These are phyloP conservation scores for Fusarium agapanthi DNA, from an alignment of 2,329 filamentous ascomycete species.

Conservation along the genomic window DNA sequence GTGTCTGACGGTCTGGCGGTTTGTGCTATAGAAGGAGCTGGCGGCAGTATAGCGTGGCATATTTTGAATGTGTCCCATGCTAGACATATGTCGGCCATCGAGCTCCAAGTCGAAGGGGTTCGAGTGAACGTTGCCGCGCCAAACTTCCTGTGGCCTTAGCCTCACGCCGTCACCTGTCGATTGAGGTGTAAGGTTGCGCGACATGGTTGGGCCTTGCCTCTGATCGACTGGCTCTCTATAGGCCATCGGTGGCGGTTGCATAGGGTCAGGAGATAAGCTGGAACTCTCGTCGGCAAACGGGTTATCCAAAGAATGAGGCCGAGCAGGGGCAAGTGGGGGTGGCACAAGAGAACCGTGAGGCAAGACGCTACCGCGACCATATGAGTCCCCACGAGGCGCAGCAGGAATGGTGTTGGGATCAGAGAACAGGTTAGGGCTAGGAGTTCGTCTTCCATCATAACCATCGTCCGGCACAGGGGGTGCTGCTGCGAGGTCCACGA, in stretches of 20 bases:
- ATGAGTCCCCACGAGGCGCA: conserved; percentile 44
- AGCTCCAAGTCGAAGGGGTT: conserved; percentile 72
- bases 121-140: conserved; percentile 66
- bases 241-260: conserved; percentile 48
- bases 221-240: conserved; percentile 59
- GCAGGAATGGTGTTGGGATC: conserved; percentile 56
- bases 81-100: conserved; percentile 36
- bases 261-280: conserved; percentile 41
- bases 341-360: conserved; percentile 51
- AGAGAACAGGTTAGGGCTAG: conserved; percentile 44
- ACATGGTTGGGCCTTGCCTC: conserved; percentile 58
- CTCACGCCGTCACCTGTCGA: conserved; percentile 44
- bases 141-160: conserved; percentile 48
- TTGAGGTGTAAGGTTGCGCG: conserved; percentile 40
- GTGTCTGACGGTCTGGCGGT: conserved; percentile 57
- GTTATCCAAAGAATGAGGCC: conserved; percentile 37
- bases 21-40: conserved; percentile 41
- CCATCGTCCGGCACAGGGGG: conserved; percentile 32
- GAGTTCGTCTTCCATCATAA: conserved; percentile 15
- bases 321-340: conserved; percentile 46
- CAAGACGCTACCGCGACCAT: conserved; percentile 56
- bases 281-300: conserved; percentile 62
- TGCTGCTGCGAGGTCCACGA: conserved; percentile 48
- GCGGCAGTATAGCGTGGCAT: conserved; percentile 33
- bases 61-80: conserved; percentile 25